Percentiles rank a stretch among this genome's conserved stretches.
phyloP scores from a whole-genome alignment of 192 early-diverging fungal species.

The Rhizophagus sp. region DNA sequence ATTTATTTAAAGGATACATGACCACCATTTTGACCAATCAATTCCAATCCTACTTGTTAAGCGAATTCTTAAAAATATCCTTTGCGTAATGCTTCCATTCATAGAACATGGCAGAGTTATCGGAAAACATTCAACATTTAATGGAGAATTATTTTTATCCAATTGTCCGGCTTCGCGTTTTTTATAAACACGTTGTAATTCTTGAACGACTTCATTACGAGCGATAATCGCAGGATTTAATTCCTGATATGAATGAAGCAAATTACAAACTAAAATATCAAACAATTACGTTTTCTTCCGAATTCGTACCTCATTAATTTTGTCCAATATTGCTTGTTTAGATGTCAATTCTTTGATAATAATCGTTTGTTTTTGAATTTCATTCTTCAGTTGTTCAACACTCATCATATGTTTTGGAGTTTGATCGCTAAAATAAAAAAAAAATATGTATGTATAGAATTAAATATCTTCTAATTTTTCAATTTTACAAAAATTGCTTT shows the following conservation, averaged over 20 bases:
- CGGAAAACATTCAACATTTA: conserved; percentile 11
- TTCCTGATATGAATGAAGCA: not conserved
- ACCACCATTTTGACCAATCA: conserved; percentile 22
- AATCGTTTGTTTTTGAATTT: conserved; percentile 15
- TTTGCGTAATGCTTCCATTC: not conserved
- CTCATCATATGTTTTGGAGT: conserved; percentile 1
- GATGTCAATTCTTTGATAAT: conserved; percentile 15
- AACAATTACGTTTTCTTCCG: not conserved
- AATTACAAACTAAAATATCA: not conserved
- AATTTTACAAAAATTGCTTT: not conserved
- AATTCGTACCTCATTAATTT: conserved; percentile 5
- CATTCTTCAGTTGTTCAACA: conserved; percentile 8
- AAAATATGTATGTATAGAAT: not conserved
- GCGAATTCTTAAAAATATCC: conserved; percentile 12
- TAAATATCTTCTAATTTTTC: not conserved
- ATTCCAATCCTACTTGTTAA: conserved; percentile 18
- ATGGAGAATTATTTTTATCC: not conserved
- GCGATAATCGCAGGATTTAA: conserved; percentile 9
- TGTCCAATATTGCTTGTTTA: conserved; percentile 22
- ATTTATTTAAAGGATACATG: conserved; percentile 19
- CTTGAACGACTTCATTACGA: conserved; percentile 24
- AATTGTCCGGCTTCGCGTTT: not conserved
- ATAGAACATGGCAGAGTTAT: conserved; percentile 12
- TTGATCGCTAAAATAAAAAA: not conserved
- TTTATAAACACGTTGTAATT: conserved; percentile 18